Conservation (phyloP, 495 filamentous ascomycete species). For the Penicillium cosmopolitanum region DNA sequence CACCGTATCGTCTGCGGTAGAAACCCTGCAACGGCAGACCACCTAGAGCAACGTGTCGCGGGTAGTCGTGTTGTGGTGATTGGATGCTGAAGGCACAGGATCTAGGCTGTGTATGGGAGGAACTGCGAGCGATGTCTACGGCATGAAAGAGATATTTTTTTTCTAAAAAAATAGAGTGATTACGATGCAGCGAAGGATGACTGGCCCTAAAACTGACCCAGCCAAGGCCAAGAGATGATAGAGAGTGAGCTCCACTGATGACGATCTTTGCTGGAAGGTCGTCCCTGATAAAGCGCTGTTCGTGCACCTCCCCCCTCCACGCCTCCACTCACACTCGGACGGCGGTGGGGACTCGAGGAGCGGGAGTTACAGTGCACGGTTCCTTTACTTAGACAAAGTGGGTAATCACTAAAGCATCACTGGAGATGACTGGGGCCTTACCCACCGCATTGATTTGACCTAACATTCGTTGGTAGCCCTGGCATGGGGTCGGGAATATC, state of each 20-base stretch:
- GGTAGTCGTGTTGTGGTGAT: not conserved
- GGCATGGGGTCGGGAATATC: conserved; percentile 23
- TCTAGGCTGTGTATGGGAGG: not conserved
- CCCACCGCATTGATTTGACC: conserved; percentile 2
- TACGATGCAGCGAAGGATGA: conserved; percentile 11
- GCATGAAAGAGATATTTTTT: not conserved
- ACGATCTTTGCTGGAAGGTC: conserved; percentile 26
- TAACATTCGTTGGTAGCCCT: not conserved
- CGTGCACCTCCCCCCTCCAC: conserved; percentile 3
- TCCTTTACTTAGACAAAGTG: not conserved
- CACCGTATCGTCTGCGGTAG: not conserved
- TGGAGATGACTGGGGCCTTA: not conserved
- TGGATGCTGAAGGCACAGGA: not conserved
- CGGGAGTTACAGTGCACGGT: conserved; percentile 17
- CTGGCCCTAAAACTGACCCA: conserved; percentile 14
- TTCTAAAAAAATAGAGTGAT: conserved; percentile 1
- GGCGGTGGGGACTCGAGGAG: conserved; percentile 9
- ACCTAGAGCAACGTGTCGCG: conserved; percentile 14
- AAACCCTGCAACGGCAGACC: conserved; percentile 4
- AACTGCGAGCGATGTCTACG: not conserved
- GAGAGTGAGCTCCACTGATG: conserved; percentile 16
- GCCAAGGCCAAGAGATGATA: not conserved
- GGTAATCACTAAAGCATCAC: conserved; percentile 3
- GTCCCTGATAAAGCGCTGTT: conserved; percentile 18
- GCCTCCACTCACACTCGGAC: conserved; percentile 5